Base-by-base conservation (phyloP, 345 rosid genomes). In the Pelargonium nanum region DNA sequence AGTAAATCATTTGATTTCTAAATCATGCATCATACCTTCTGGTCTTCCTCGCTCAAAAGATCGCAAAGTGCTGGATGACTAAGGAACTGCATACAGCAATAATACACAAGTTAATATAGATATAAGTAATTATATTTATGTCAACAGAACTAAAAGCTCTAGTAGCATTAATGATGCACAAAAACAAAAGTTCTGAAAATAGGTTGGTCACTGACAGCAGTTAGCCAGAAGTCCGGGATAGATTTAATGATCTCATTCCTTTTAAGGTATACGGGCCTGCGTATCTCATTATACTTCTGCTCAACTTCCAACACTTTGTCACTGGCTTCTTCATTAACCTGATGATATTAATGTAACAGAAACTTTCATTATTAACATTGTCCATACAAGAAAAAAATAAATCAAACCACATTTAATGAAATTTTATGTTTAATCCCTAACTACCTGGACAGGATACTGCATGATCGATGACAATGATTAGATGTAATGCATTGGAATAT, bases 291-390 rank as follows among this genome's bases (percentile, higher is more conserved):
- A 57, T 84, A 91, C 59, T 87, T 92, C 73, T 87, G 97, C 70
- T 92, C 97, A 65, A 92, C 85, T 76, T 87, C 96, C 80, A 89
- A 78, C 26, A 89, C 89, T 65, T 89, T 88, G 62, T 89, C 96
- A 52, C 94, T 89, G 0, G 95, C 98, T 77, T 92, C 91, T 59
- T 89, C 98, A 56, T 92, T 89, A 55, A 89, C 85, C 98, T 92
- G 70, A 40, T 40, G 48, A 40, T 40, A 3, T 12, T 1, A 40
- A 40, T 3, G 15, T 40, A 12, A 40, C 15, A 40, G 15, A 40
- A 40, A 40, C 48, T 17, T 40, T 40, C 15, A 40, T 40, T 40
- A 9, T 40, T 40, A 40, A 0, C 48, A 40, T 40, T 12, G 48
- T 8, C 2, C 48, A 40, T 12, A 40, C n/a, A 40, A 40, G 48